Percentiles rank a stretch among this genome's conserved stretches.
Conservation (phyloP, 169 alveolate species). For the Eimeria mitis region DNA sequence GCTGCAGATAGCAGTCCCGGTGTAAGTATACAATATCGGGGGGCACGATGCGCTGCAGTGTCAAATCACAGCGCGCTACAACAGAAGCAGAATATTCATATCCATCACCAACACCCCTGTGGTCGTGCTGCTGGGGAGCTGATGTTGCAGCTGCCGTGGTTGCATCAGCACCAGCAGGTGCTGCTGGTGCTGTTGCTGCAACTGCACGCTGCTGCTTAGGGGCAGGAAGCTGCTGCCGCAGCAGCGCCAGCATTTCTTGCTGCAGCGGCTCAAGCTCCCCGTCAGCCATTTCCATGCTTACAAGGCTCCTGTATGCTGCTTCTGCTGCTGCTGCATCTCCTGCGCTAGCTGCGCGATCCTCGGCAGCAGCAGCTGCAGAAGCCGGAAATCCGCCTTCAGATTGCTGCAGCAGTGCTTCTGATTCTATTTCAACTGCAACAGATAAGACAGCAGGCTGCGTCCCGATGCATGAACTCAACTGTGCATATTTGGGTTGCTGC, state of each 20-base stretch:
- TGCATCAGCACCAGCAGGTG: neutral
- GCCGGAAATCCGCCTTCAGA: neutral
- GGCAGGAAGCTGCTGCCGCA: slow-evolving; percentile 51
- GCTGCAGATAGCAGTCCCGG: slow-evolving; percentile 34
- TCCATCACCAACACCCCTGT: neutral
- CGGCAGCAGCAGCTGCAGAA: slow-evolving; percentile 17
- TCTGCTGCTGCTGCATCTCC: slow-evolving; percentile 51
- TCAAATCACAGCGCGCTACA: slow-evolving; percentile 13
- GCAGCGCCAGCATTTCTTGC: slow-evolving; percentile 26
- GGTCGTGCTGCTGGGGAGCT: neutral
- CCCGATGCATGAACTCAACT: slow-evolving; percentile 27
- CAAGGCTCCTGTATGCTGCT: slow-evolving; percentile 32
- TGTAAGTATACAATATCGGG: slow-evolving; percentile 33
- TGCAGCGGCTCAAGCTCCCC: slow-evolving; percentile 39
- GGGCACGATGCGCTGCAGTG: slow-evolving; percentile 60
- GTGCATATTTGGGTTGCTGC: slow-evolving; percentile 27
- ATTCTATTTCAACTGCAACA: slow-evolving; percentile 16
- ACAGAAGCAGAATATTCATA: neutral
- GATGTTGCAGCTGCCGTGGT: neutral
- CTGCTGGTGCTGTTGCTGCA: neutral
- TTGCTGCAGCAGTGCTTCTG: neutral
- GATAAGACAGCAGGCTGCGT: slow-evolving; percentile 44
- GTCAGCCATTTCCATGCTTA: slow-evolving; percentile 37
- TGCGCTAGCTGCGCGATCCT: slow-evolving; percentile 49
- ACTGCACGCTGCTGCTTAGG: slow-evolving; percentile 21